These are phyloP conservation scores for Lasiosphaeria hispida DNA, from an alignment of 495 filamentous ascomycete species.

Conservation along the genomic window DNA sequence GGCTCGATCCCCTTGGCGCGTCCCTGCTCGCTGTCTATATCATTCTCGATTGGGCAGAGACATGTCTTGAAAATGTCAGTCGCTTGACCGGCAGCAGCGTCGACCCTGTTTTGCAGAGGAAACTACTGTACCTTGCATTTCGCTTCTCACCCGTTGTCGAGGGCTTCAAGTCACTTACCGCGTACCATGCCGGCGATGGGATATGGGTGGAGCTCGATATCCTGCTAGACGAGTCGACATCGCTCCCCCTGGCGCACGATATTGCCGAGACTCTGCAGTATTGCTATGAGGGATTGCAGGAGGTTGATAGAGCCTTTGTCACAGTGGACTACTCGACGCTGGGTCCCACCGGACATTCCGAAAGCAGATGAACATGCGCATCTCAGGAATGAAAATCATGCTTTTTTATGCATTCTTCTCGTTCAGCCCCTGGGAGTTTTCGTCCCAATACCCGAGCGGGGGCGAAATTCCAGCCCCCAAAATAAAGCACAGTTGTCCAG, in stretches of 20 bases:
- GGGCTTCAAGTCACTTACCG: conserved; percentile 45
- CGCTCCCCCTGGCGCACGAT: conserved; percentile 43
- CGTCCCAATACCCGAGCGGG: too few relatives aligned
- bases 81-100: conserved; percentile 42
- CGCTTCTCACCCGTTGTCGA: conserved; percentile 44
- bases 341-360: conserved; percentile 21
- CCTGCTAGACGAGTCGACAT: conserved; percentile 40
- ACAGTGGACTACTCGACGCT: conserved; percentile 39
- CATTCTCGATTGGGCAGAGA: conserved; percentile 49
- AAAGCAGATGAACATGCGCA: not conserved
- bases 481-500: too few relatives aligned
- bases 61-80: conserved; percentile 46
- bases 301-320: conserved; percentile 51
- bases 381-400: too few relatives aligned
- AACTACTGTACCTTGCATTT: conserved; percentile 46
- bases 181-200: conserved; percentile 49
- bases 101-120: conserved; percentile 31
- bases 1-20: conserved; percentile 49
- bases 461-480: too few relatives aligned
- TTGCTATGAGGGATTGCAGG: conserved; percentile 39
- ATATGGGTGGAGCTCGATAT: conserved; percentile 51
- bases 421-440: too few relatives aligned
- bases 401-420: too few relatives aligned
- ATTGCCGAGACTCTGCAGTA: conserved; percentile 52
- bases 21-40: conserved; percentile 47